Evolutionary conservation across 257 asterid species (phyloP).

Genomic region (Anisodus acutangulus): DNA sequence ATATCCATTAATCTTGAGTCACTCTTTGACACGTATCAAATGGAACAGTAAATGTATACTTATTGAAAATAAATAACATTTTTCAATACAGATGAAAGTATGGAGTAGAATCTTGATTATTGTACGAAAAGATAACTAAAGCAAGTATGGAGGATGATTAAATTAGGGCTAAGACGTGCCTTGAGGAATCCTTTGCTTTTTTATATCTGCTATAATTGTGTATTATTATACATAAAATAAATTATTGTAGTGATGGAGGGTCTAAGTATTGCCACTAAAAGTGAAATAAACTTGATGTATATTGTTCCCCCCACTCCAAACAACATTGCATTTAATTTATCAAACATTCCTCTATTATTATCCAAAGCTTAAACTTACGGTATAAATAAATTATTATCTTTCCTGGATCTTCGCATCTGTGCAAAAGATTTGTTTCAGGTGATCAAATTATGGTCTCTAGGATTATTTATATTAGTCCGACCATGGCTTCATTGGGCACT

Average conservation of each 20-base stretch:
- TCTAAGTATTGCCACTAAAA: slow-evolving; percentile 41
- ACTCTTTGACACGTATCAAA: not conserved
- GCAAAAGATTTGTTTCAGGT: slow-evolving; percentile 61
- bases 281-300: slow-evolving; percentile 47
- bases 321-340: slow-evolving; percentile 55
- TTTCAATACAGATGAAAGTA: not conserved
- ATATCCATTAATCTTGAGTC: not conserved
- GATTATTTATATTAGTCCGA: slow-evolving; percentile 26
- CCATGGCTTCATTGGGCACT: slow-evolving; percentile 28
- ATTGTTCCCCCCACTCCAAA: slow-evolving; percentile 88
- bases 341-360: slow-evolving; percentile 33
- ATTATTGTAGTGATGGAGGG: not conserved
- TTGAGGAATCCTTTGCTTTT: slow-evolving; percentile 55
- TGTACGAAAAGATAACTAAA: slow-evolving; percentile 5
- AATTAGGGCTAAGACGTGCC: slow-evolving; percentile 41
- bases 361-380: slow-evolving; percentile 7
- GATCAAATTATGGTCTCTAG: slow-evolving; percentile 54
- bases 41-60: not conserved
- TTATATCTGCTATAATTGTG: slow-evolving; percentile 32
- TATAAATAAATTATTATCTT: slow-evolving; percentile 35
- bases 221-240: not conserved
- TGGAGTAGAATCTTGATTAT: slow-evolving; percentile 15
- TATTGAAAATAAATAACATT: not conserved
- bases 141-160: slow-evolving; percentile 28
- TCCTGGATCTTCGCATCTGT: slow-evolving; percentile 68